Percentiles rank a stretch among this genome's conserved stretches.
These are phyloP conservation scores for Termitomyces sp. DNA, from an alignment of 768 basidiomycete genomes.

Conservation along the genomic window DNA sequence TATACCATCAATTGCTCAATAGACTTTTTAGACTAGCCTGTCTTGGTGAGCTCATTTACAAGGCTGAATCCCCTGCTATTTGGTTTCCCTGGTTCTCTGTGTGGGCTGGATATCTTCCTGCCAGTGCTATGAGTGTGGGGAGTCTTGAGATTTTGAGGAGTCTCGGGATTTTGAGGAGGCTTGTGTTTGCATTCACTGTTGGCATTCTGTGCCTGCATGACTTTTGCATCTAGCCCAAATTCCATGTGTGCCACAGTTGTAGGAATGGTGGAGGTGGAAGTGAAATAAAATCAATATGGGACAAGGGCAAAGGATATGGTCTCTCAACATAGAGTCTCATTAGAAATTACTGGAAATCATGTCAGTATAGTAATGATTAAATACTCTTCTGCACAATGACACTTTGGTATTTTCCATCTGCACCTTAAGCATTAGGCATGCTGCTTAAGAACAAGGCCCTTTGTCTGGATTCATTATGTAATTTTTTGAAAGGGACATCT, in stretches of 20 bases:
- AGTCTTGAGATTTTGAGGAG: too few species aligned
- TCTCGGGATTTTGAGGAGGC: too few species aligned
- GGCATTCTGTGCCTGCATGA: not conserved
- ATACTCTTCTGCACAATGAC: not conserved
- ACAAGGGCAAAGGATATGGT: not conserved
- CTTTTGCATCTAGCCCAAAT: not conserved
- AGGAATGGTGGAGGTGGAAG: not conserved
- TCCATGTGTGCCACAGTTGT: not conserved
- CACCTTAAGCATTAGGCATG: too few species aligned
- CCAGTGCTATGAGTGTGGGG: too few species aligned
- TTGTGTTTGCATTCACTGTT: not conserved
- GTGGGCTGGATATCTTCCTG: too few species aligned
- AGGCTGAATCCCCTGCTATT: constrained; percentile 3
- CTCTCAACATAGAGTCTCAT: not conserved
- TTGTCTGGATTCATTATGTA: not conserved
- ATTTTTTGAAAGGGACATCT: not conserved
- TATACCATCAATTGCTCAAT: not conserved
- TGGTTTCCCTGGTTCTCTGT: constrained; percentile 10
- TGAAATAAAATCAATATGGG: not conserved
- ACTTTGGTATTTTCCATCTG: not conserved
- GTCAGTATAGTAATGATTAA: not conserved
- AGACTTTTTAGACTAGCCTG: constrained; percentile 5
- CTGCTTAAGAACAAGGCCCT: not conserved
- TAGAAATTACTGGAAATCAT: not conserved
- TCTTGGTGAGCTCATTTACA: not conserved